Conservation (phyloP, 129 eudicot species). For the Cynara cardunculus region DNA sequence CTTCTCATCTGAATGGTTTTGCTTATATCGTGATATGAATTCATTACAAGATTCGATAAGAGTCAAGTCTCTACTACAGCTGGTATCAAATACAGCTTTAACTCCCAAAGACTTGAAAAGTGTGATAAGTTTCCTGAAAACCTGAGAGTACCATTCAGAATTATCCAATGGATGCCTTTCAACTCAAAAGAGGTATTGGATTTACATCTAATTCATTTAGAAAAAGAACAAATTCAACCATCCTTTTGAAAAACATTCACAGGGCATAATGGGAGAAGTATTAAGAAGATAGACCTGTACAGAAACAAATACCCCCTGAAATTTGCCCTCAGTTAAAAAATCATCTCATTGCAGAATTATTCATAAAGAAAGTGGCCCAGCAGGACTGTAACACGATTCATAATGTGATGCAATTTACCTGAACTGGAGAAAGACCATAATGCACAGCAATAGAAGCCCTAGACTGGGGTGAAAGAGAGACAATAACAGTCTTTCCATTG, state of each 20-base stretch:
- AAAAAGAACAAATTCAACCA: not conserved
- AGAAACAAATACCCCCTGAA: not conserved
- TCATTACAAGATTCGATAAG: constrained; percentile 94
- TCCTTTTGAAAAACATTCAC: not conserved
- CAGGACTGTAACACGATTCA: not conserved
- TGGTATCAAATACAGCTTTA: constrained; percentile 76
- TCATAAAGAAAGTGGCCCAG: not conserved
- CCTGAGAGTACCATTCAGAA: constrained; percentile 39
- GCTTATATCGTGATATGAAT: constrained; percentile 71
- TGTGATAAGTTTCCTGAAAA: constrained; percentile 79
- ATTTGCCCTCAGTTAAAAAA: not conserved
- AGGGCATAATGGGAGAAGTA: not conserved
- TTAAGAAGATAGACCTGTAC: not conserved
- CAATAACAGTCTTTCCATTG: constrained; percentile 66
- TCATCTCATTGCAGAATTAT: not conserved
- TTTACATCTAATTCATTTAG: not conserved
- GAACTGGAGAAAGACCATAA: constrained; percentile 72
- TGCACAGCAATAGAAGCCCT: constrained; percentile 90
- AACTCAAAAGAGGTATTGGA: not conserved
- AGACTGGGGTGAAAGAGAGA: constrained; percentile 92
- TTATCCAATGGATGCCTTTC: not conserved
- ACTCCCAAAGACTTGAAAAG: constrained; percentile 92
- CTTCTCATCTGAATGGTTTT: constrained; percentile 40
- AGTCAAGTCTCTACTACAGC: constrained; percentile 84
- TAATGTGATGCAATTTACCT: constrained; percentile 37